Base-by-base conservation (phyloP, 2,329 filamentous ascomycete genomes). In the Pseudocercospora fijiensis region DNA sequence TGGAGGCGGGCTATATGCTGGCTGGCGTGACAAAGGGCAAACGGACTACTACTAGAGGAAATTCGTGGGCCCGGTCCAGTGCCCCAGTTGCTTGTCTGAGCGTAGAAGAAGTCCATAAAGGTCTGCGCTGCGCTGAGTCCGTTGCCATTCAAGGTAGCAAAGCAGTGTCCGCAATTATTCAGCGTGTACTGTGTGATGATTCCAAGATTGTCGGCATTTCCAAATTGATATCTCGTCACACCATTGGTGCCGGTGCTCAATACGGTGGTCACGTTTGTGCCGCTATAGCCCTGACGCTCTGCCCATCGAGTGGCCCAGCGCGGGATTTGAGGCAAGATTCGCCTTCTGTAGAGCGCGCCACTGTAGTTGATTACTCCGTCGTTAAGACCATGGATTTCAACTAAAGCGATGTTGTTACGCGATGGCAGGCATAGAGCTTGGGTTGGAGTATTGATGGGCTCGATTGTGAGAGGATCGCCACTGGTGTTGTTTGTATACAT, bases 311-410 rank as follows among this genome's bases (percentile, higher is more conserved):
- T 69, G 10, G 76, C 70, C 71, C 69, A 78, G 61, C 67, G 69
- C 20, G 68, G 69, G 26, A 71, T 64, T 5, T 64, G 51, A 1
- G 70, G 70, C 9, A 71, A 49, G 24, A 64, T 28, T 2, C 47
- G 27, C 8, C 57, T 13, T 49, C 67, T 60, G n/a, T 55, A 52
- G 30, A 49, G 0, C 63, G 51, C 60, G n/a, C 79, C 80, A 0
- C 57, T 33, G 57, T 81, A 81, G 0, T 66, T 61, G 30, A 81
- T 81, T 0, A 73, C 76, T 10, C 66, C 67, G 62, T 82, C 80
- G 3, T 65, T 67, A 4, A 72, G 72, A 24, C 79, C 80, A 60
- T 82, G 79, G 18, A 80, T 76, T 55, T 81, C 79, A 55, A 81
- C 69, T 18, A 80, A 70, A 0, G 77, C 79, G 33, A 77, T 74